phyloP scores from a whole-genome alignment of 257 asterid species.

The Paulownia fortunei region DNA sequence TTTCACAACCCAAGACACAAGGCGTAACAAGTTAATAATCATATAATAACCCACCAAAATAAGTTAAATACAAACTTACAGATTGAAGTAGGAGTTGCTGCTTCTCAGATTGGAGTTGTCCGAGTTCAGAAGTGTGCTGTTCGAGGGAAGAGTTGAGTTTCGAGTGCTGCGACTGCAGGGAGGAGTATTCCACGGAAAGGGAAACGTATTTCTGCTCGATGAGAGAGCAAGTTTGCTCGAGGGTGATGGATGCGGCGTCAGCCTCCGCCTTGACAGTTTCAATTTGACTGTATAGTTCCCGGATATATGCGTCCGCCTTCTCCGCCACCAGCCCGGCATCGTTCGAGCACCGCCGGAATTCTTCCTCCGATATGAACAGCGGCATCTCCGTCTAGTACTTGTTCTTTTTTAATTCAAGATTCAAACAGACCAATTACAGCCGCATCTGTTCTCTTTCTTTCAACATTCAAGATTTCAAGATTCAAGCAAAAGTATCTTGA shows the following conservation, averaged over 20 bases:
- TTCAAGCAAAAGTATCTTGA: not conserved
- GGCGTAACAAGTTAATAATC: constrained; percentile 3
- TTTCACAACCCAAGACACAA: constrained; percentile 12
- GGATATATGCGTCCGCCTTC: constrained; percentile 86
- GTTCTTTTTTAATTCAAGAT: not conserved
- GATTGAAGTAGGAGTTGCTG: constrained; percentile 59
- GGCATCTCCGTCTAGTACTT: constrained; percentile 56
- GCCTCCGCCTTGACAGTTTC: constrained; percentile 87
- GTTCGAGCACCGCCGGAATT: constrained; percentile 61
- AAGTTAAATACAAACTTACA: constrained; percentile 46
- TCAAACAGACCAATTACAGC: constrained; percentile 26
- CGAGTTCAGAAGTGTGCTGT: constrained; percentile 58
- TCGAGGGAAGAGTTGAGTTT: constrained; percentile 58
- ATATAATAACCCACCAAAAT: constrained; percentile 1
- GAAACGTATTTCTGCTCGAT: constrained; percentile 85
- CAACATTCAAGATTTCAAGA: not conserved
- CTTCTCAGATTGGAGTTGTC: constrained; percentile 59
- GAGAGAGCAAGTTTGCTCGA: constrained; percentile 84
- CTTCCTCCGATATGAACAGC: constrained; percentile 81
- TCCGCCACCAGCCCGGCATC: constrained; percentile 67
- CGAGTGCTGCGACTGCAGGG: constrained; percentile 58
- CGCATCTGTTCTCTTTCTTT: constrained; percentile 33
- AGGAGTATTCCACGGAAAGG: constrained; percentile 60
- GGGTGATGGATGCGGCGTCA: constrained; percentile 85
- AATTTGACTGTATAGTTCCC: constrained; percentile 61